A percentile compares a stretch with the other conserved stretches of the same genome.
Conservation (phyloP, 345 rosid genomes). For the Orychophragmus violaceus region DNA sequence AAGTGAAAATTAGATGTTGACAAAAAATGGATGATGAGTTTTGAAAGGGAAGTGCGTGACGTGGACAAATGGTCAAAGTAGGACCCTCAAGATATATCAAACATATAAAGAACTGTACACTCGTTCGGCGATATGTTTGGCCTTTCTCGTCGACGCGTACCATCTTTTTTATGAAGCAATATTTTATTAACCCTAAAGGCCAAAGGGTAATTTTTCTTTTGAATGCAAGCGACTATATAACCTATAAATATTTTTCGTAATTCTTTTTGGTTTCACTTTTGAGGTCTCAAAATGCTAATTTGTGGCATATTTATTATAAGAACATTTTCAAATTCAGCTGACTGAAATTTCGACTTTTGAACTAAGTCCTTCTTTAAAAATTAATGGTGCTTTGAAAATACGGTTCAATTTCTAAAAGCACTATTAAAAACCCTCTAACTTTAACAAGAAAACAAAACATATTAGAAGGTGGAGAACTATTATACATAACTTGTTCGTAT, state of each 20-base stretch:
- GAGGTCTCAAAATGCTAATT: not conserved
- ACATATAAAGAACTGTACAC: constrained; percentile 8
- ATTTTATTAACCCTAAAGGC: not conserved
- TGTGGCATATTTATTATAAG: not conserved
- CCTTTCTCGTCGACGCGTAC: constrained; percentile 6
- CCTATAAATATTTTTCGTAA: not conserved
- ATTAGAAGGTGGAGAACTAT: not conserved
- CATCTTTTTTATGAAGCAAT: not conserved
- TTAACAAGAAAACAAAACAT: not conserved
- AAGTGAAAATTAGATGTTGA: not conserved
- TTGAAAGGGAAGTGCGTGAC: constrained; percentile 21
- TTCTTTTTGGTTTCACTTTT: not conserved
- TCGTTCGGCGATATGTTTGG: constrained; percentile 28
- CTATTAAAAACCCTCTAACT: not conserved
- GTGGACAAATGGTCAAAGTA: constrained; percentile 25
- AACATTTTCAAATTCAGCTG: not conserved
- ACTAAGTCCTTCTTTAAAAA: too few species aligned
- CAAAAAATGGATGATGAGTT: not conserved
- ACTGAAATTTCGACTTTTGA: not conserved
- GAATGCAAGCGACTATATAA: not conserved
- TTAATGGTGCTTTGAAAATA: not conserved
- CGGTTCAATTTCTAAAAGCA: not conserved
- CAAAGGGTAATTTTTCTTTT: not conserved
- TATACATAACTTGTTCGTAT: not conserved
- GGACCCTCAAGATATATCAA: not conserved